Evolutionary conservation across 768 basidiomycete species (phyloP).

Genomic region (Pisolithus sp.): DNA sequence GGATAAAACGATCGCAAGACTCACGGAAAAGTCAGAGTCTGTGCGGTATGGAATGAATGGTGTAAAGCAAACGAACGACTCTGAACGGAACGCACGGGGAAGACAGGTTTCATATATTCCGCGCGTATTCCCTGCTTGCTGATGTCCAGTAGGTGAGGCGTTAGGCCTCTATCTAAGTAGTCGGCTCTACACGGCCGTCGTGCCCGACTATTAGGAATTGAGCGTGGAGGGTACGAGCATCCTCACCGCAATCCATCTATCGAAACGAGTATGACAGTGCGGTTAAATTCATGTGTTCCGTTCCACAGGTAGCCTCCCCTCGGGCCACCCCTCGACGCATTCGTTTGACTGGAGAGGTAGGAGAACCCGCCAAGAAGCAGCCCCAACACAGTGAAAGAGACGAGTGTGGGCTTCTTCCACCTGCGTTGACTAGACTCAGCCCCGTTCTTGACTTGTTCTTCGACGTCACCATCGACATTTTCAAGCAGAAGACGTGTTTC

Average conservation of each 20-base stretch:
- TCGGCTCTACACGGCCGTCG: constrained; percentile 50
- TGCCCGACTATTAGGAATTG: constrained; percentile 4
- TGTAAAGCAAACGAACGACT: background rate
- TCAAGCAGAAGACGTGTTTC: constrained; percentile 20
- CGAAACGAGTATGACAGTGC: constrained; percentile 78
- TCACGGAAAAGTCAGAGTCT: constrained; percentile 90
- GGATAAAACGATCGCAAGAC: constrained; percentile 21
- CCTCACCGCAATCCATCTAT: constrained; percentile 78
- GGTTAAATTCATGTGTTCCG: constrained; percentile 77
- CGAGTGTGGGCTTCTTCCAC: constrained; percentile 10
- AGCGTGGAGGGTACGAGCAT: background rate
- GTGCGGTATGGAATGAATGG: constrained; percentile 5
- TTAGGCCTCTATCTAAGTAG: constrained; percentile 80
- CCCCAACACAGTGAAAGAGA: constrained; percentile 9
- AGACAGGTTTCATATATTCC: constrained; percentile 81
- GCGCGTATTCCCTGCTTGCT: constrained; percentile 81
- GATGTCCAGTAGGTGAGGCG: constrained; percentile 75
- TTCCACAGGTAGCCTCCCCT: constrained; percentile 50
- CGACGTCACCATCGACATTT: constrained; percentile 6
- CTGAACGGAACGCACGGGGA: constrained; percentile 53
- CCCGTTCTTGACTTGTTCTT: background rate
- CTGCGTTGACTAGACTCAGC: background rate
- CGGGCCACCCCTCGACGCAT: background rate
- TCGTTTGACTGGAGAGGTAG: background rate
- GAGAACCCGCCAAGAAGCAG: constrained; percentile 12